These are phyloP conservation scores for Skeletonema marinoi DNA, from an alignment of 108 stramenopile genomes.

Conservation along the genomic window DNA sequence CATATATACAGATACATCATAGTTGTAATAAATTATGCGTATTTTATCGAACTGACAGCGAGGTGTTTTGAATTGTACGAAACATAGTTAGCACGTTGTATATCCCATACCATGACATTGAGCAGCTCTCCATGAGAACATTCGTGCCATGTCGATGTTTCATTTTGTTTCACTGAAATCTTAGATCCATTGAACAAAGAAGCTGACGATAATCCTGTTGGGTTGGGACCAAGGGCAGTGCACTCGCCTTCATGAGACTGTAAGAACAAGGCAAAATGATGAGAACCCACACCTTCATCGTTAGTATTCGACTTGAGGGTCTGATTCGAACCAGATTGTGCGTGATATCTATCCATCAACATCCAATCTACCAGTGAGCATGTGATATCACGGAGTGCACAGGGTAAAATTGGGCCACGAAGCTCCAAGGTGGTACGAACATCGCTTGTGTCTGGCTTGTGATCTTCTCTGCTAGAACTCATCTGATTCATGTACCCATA, in stretches of 20 bases:
- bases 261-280: constrained; percentile 35
- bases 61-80: constrained; percentile 3
- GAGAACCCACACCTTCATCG: constrained; percentile 2
- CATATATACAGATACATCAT: too few species aligned
- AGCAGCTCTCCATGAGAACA: constrained; percentile 9
- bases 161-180: constrained; percentile 11
- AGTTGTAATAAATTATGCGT: neutral
- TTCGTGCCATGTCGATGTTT: constrained; percentile 20
- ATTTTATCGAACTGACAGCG: neutral
- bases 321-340: neutral
- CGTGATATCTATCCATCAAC: constrained; percentile 10
- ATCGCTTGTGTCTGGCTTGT: constrained; percentile 3
- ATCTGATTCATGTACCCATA: constrained; percentile 29
- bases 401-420: constrained; percentile 60
- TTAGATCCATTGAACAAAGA: constrained; percentile 33
- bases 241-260: constrained; percentile 42
- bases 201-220: constrained; percentile 30
- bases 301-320: neutral
- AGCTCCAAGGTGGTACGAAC: constrained; percentile 42
- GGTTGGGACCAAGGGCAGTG: neutral
- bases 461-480: neutral
- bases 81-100: neutral
- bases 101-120: constrained; percentile 22
- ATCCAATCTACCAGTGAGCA: constrained; percentile 34
- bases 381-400: constrained; percentile 53